Evolutionary conservation across 345 rosid genomes (phyloP), one percentile per base, ranked within the genome.

Genomic region (Gossypium stocksii): DNA sequence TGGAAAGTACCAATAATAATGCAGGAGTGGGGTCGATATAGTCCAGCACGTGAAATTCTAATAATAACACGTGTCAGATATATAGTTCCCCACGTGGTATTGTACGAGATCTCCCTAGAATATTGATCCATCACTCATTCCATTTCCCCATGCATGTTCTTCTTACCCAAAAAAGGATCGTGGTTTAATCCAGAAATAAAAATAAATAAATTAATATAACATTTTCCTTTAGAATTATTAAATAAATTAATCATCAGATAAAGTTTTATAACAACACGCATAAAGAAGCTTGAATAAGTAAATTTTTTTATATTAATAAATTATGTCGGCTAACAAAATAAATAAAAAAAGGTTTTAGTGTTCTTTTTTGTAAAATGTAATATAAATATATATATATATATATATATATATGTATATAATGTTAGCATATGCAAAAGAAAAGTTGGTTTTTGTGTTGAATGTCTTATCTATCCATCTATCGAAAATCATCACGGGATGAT

Each of bases 41-140:
- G 66, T 62, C 19, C 66, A 11, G 46, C 81, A 74, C 49, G 76
- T 63, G 78, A 70, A 70, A 41, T 63, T 41, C 22, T 70, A 27
- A 10, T 1, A 0, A 23, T 20, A 43, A 14, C 23, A 75, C 62
- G 79, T 58, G 79, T 58, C 73, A 23, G 4, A 29, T 22, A 0
- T 2, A 54, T 3, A 56, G 17, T 27, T 0, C 74, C 10, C 61
- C 69, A 53, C 57, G 53, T 72, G 51, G 46, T 22, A 29, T 13
- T 46, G 58, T 9, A 56, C n/a, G n/a, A 38, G 1, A 51, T 49
- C 22, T 53, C 22, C 57, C 20, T 53, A n/a, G 0, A 53, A 7
- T n/a, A 17, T n/a, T 53, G 57, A 53, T 53, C 57, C 57, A 53
- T 53, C 8, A 53, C 17, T n/a, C 22, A 53, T 53, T 49, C n/a